Evolutionary conservation across 1,139 yeast genomes (phyloP), one percentile per base, ranked within the genome.

Genomic region (Blastobotrys indianensis): DNA sequence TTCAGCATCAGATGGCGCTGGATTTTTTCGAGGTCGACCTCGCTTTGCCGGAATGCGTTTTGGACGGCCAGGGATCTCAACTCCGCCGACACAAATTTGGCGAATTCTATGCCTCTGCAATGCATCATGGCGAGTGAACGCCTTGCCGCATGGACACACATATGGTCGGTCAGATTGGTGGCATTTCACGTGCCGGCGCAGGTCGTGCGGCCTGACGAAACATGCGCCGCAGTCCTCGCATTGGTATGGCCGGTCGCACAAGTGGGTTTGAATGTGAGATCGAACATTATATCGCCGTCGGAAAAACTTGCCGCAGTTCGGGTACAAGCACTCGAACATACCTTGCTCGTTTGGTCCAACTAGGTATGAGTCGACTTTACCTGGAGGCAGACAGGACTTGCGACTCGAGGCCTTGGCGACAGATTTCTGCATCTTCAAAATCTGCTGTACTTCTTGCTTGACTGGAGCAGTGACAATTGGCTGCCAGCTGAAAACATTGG

Each of bases 221-320:
- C 81, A 74, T 53, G 85, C 82, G 5, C 67, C 66, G 57, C 82
- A 77, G 10, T 58, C 55, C 3, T 79, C 77, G 63, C 92, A 85
- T 2, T 64, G 51, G 59, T 84, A 81, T 4, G 99, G 99, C 47
- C 97, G 72, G 64, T 94, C 98, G 63, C 94, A 82, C 45, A 94
- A 69, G 71, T 94, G 99, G 0, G 98, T 94, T 63, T 94, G 98
- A 48, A 94, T 90, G 63, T 94, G 99, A 0, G 97, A 87, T 51
- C 97, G 74, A n/a, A 87, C 88, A 62, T 94, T 94, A 67, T 94
- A 94, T 42, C 96, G 73, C 60, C 98, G 74, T 8, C 90, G 81
- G 66, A 94, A 92, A 48, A 76, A 71, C 65, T 94, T 88, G 13
- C 86, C 85, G 67, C 99, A 94, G 46, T 77, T 75, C 23, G 85